Evolutionary conservation across 106 monocot species (phyloP), one percentile per base, ranked within the genome.

Genomic region (Dendrobium catenatum): DNA sequence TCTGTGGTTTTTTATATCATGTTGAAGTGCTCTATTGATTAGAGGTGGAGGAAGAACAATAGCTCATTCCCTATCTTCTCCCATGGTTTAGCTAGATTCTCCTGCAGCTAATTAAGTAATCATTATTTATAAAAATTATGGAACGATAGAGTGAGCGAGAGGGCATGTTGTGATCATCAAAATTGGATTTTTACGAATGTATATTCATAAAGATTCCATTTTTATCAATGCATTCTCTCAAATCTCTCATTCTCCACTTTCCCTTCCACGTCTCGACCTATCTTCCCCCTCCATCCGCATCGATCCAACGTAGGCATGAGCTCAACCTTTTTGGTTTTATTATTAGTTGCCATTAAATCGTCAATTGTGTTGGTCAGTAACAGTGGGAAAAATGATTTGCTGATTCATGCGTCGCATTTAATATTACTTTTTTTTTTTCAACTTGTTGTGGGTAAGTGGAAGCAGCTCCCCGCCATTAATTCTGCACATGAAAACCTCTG

Each of bases 401-500:
- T 16, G 13, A 72, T 29, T 40, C 40, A 40, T 40, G 33, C 33
- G 37, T 37, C 9, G 72, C 72, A 72, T 72, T 72, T 70, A 70
- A 29, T 70, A 15, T 31, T 70, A 33, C 68, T 48, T 48, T 11
- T 11, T 9, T 48, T 48, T 48, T 48, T 37, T 6, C 48, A 48
- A 11, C 48, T 48, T 48, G 48, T 11, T 48, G 48, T 48, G 7
- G 7, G 48, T 48, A 51, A 51, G 51, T 51, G 51, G 51, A 51
- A 51, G 51, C 13, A 51, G 51, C 9, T 37, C 72, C 15, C 40
- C 33, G 72, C 40, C 72, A 72, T 72, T 72, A 72, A 72, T 72
- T 40, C 3, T 40, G 37, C 72, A 72, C 72, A 72, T 72, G 37
- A 70, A 70, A 70, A 70, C 16, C 72, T 72, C 72, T 72, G 68